Percentiles rank a stretch among this genome's conserved stretches.
Conservation (phyloP, 495 filamentous ascomycete species). For the Melanomma pulvis-pyrius region DNA sequence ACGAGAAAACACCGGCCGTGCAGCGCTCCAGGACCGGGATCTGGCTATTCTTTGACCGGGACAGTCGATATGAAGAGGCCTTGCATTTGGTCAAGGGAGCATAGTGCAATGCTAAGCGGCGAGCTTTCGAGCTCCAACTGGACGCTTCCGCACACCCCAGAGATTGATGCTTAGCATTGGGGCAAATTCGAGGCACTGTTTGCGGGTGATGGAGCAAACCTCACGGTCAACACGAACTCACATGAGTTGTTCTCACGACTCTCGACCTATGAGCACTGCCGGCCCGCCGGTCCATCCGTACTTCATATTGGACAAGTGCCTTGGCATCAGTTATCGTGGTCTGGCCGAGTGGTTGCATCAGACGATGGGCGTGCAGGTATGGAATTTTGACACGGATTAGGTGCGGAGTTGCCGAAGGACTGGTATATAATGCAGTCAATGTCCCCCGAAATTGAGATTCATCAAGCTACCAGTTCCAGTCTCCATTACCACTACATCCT, state of each 20-base stretch:
- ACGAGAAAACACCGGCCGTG: constrained; percentile 9
- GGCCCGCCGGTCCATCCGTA: constrained; percentile 40
- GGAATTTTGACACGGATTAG: constrained; percentile 7
- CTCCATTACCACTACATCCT: constrained; percentile 1
- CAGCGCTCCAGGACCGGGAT: constrained; percentile 18
- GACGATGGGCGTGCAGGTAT: constrained; percentile 22
- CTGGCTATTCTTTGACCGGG: constrained; percentile 12
- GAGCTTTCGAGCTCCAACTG: constrained; percentile 1
- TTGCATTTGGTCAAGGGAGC: constrained; percentile 5
- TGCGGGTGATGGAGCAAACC: constrained; percentile 2
- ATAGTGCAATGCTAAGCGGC: constrained; percentile 3
- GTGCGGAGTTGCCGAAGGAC: constrained; percentile 15
- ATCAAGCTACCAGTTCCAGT: constrained; percentile 29
- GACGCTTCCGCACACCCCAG: constrained; percentile 8
- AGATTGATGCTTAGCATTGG: constrained; percentile 14
- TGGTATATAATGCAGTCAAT: constrained; percentile 28
- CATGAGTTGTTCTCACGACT: constrained; percentile 12
- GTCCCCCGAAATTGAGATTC: constrained; percentile 30
- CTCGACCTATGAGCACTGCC: constrained; percentile 28
- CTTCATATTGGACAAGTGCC: constrained; percentile 26
- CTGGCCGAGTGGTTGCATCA: constrained; percentile 13
- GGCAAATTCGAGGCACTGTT: constrained; percentile 3
- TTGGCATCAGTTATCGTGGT: constrained; percentile 32
- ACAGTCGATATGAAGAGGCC: constrained; percentile 27
- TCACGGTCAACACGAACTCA: constrained; percentile 36